Conservation (phyloP, 2,329 filamentous ascomycete species). For the Colletotrichum sp. region DNA sequence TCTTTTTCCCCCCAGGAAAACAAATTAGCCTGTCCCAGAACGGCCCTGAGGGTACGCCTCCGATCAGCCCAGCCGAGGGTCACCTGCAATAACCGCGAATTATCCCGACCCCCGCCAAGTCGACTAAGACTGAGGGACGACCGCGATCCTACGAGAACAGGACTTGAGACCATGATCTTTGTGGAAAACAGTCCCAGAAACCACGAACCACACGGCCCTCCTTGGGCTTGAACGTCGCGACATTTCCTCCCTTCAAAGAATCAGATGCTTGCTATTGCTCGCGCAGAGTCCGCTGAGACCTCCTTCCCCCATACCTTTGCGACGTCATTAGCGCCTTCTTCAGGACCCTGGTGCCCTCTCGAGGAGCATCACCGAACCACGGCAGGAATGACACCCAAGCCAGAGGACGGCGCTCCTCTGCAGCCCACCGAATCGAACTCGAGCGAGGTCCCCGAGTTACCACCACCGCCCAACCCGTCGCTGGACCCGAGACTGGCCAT, state of each 20-base stretch:
- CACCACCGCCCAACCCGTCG: conserved; percentile 48
- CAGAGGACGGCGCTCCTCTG: conserved; percentile 23
- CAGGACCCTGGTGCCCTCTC: background rate
- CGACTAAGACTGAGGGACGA: conserved; percentile 8
- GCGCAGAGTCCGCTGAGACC: background rate
- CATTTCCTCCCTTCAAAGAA: background rate
- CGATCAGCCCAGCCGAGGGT: background rate
- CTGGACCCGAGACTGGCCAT: conserved; percentile 39
- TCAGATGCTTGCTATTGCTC: background rate
- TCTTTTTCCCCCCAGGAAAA: background rate
- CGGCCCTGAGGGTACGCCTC: background rate
- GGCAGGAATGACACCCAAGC: conserved; percentile 2
- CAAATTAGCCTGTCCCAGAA: background rate
- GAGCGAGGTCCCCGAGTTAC: conserved; percentile 36
- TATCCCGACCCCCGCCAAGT: background rate
- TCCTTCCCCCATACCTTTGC: background rate
- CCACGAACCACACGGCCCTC: background rate
- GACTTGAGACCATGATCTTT: conserved; percentile 9
- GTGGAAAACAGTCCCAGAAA: background rate
- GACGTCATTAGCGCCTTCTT: background rate
- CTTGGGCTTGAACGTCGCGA: background rate
- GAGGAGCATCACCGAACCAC: background rate
- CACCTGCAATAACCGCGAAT: background rate
- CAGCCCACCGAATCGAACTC: background rate
- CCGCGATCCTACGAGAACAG: background rate